Base-by-base conservation (phyloP, 164 flowering plant species). In the Dillenia turbinata region DNA sequence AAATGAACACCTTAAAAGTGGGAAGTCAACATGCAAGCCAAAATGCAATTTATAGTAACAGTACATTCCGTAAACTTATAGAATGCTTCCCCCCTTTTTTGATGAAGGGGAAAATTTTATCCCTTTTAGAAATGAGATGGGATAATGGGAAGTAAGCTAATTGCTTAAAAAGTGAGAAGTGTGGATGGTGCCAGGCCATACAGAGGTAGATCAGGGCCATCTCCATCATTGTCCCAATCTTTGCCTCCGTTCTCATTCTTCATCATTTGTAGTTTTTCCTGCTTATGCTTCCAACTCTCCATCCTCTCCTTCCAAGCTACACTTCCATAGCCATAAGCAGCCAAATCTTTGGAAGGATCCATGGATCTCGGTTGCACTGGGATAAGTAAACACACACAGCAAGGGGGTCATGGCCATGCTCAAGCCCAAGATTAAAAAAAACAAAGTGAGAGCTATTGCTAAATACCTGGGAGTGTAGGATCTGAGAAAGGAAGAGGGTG, bases 241-340 rank as follows among this genome's bases (percentile, higher is more conserved):
- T 73, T 77, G 63, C 76, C 76, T 12, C 84, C 80, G 56, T 71
- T 70, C 47, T 78, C 86, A 71, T 72, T 70, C 52, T 69, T 79
- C 78, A 72, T 71, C 61, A 77, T 64, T 59, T 83, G 85, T 46
- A 81, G 56, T 46, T 75, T 83, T 45, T 82, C 85, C 53, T 85
- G 85, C 64, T 73, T 82, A 47, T 81, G 79, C 66, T 75, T 83
- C 87, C 85, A 79, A 65, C n/a, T 70, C 62, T 81, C 87, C 79
- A 83, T 63, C 66, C 85, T 79, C 71, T 83, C 90, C 73, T 83
- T 85, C 90, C 90, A 85, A 60, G 87, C 87, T 44, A 85, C 79
- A 58, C 84, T 83, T 57, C 90, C 90, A 66, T 83, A 86, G 16
- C 91, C 91, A 76, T 85, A 85, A 40, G 81, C 90, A 67, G 90